Conservation (phyloP, 306 rosid genomes). For the Cercis canadensis region DNA sequence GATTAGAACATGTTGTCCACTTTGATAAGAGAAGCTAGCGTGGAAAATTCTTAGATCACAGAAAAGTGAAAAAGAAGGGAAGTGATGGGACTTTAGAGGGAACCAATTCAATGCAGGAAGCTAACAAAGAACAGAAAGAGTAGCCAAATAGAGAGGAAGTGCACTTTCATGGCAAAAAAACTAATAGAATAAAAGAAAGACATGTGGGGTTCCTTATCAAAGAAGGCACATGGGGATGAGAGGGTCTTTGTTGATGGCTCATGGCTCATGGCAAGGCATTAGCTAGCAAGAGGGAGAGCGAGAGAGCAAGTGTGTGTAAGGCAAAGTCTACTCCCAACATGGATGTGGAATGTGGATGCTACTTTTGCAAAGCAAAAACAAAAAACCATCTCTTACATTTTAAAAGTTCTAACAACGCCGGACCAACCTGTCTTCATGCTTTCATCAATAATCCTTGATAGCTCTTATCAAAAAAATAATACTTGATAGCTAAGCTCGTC, state of each 20-base stretch:
- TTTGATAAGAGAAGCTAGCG: too few species aligned
- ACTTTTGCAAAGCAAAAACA: conserved; percentile 40
- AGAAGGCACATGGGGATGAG: conserved; percentile 51
- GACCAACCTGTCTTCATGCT: conserved; percentile 47
- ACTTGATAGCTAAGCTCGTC: too few species aligned
- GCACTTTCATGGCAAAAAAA: conserved; percentile 15
- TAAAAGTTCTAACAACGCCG: conserved; percentile 27
- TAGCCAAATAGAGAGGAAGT: conserved; percentile 21
- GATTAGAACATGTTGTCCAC: background rate
- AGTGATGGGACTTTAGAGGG: conserved; percentile 20
- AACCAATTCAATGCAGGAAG: conserved; percentile 42
- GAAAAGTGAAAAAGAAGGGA: conserved; percentile 3
- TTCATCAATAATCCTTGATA: conserved; percentile 32
- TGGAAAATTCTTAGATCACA: conserved; percentile 3
- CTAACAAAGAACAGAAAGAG: conserved; percentile 6
- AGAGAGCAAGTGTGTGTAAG: too few species aligned
- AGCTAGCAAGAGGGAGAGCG: too few species aligned
- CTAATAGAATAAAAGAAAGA: conserved; percentile 29
- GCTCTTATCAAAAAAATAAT: background rate
- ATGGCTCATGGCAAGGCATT: too few species aligned
- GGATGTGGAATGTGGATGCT: conserved; percentile 37
- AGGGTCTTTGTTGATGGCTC: conserved; percentile 23
- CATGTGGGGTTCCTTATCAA: conserved; percentile 36
- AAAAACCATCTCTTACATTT: conserved; percentile 1
- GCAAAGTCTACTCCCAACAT: conserved; percentile 16